Conservation (phyloP, 75 land plant species). For the Pseudotsuga menziesii region DNA sequence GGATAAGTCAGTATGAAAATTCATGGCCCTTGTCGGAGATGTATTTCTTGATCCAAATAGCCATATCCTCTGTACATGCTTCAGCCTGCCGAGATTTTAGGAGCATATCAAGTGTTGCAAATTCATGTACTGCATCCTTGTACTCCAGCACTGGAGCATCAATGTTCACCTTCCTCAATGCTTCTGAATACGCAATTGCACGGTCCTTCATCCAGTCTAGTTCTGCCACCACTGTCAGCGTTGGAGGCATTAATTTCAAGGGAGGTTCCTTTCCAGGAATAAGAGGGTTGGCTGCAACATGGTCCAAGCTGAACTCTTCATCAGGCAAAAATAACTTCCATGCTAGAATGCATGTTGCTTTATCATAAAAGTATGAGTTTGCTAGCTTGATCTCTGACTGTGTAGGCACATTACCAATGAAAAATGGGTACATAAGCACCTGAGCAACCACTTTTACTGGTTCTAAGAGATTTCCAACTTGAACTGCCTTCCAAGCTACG, state of each 20-base stretch:
- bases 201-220: constrained; percentile 91
- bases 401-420: constrained; percentile 61
- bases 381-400: constrained; percentile 77
- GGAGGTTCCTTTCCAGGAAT: constrained; percentile 38
- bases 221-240: constrained; percentile 71
- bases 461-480: constrained; percentile 50
- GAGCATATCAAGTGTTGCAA: constrained; percentile 78
- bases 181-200: constrained; percentile 76
- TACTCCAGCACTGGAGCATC: constrained; percentile 84
- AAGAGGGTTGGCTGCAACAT: constrained; percentile 78
- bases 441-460: constrained; percentile 82
- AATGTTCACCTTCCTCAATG: constrained; percentile 55
- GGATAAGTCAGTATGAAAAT: constrained; percentile 40
- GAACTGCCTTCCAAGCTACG: constrained; percentile 65
- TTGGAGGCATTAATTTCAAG: constrained; percentile 75
- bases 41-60: constrained; percentile 83
- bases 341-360: constrained; percentile 62
- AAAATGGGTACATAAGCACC: constrained; percentile 77
- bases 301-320: constrained; percentile 58
- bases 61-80: constrained; percentile 76
- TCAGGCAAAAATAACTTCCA: constrained; percentile 79
- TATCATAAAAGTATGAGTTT: constrained; percentile 78
- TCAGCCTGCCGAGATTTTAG: constrained; percentile 69
- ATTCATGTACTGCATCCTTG: constrained; percentile 85
- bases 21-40: constrained; percentile 64